Conservation (phyloP, 1,139 yeast genomes). For the Nakaseomyces nivariensis region DNA sequence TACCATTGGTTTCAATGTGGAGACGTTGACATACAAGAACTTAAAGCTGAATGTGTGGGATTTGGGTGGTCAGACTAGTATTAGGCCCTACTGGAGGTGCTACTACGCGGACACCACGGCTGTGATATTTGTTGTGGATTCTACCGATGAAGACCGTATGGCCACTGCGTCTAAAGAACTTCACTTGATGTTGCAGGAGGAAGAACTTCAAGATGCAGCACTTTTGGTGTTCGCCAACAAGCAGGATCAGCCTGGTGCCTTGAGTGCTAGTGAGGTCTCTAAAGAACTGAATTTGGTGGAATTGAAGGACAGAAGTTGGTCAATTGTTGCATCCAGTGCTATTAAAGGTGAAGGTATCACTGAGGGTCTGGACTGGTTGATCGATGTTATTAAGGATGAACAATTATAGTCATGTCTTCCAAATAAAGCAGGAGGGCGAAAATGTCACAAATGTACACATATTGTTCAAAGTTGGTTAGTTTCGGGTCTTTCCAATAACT, state of each 20-base stretch:
- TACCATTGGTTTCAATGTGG: constrained; percentile 95
- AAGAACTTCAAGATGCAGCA: constrained; percentile 83
- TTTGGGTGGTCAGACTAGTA: constrained; percentile 94
- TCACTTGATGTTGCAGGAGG: constrained; percentile 86
- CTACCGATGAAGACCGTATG: constrained; percentile 90
- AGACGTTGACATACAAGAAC: constrained; percentile 82
- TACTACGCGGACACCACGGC: constrained; percentile 95
- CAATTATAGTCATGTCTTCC: constrained; percentile 38
- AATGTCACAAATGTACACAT: too few species aligned
- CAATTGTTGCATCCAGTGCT: constrained; percentile 94
- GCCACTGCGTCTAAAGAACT: constrained; percentile 81
- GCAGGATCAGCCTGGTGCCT: constrained; percentile 94
- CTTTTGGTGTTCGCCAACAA: constrained; percentile 91
- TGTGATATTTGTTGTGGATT: constrained; percentile 90
- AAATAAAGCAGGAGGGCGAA: too few species aligned
- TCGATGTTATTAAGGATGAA: constrained; percentile 91
- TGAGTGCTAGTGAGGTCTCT: constrained; percentile 90
- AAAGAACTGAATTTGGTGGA: constrained; percentile 79
- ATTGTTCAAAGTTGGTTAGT: too few species aligned
- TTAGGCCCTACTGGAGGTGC: constrained; percentile 97
- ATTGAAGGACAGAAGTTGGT: constrained; percentile 93
- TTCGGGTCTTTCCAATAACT: too few species aligned
- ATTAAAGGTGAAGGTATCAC: constrained; percentile 91
- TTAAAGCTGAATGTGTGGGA: constrained; percentile 85
- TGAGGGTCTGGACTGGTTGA: constrained; percentile 95